Evolutionary conservation across 129 eudicot genomes (phyloP).

Genomic region (Escallonia herrerae): DNA sequence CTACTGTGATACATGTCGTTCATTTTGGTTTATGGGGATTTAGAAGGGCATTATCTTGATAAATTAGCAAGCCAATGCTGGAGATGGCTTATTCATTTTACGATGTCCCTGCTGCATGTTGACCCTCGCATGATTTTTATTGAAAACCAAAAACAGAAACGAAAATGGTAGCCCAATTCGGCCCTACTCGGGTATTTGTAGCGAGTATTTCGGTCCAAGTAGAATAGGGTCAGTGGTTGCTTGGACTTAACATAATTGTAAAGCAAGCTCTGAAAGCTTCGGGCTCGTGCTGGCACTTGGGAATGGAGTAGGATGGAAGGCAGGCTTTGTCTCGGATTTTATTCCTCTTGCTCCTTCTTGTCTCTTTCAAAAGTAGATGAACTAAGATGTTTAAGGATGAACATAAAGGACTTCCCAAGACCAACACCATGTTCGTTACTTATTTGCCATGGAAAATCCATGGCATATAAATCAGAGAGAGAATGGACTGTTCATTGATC

Average conservation of each 20-base stretch:
- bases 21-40: not conserved
- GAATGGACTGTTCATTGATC: no score
- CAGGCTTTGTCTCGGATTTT: slow-evolving; percentile 13
- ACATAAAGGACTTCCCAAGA: not conserved
- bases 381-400: not conserved
- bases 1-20: not conserved
- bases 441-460: no score
- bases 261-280: no score
- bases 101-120: not conserved
- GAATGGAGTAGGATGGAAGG: slow-evolving; percentile 20
- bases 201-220: no score
- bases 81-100: not conserved
- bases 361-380: not conserved
- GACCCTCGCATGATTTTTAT: not conserved
- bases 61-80: not conserved
- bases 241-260: no score
- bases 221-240: no score
- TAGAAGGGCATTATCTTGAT: not conserved
- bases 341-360: not conserved
- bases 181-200: no score
- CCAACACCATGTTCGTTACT: no score
- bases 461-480: no score
- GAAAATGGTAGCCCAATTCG: not conserved
- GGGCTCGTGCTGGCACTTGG: not conserved
- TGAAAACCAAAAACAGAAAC: no score